Base-by-base conservation (phyloP, 306 rosid species). In the Ziziphus jujuba region DNA sequence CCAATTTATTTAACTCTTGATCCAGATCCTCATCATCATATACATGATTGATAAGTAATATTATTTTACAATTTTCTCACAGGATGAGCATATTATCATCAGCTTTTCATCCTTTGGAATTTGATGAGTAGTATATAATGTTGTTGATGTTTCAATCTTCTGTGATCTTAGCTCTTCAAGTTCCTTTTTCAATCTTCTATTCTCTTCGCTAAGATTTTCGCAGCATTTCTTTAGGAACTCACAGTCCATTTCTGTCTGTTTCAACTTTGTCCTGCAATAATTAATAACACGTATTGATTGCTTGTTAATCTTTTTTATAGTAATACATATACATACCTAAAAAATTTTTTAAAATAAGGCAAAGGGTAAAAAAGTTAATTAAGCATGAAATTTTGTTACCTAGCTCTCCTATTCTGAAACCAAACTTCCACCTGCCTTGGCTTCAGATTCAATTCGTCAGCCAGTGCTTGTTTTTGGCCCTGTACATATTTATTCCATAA, bases 221-320 rank as follows among this genome's bases (percentile, higher is more conserved):
- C 91, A 87, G 25, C 75, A 80, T 71, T 86, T 92, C 80, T 84
- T 87, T 88, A 87, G 61, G n/a, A 80, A 70, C 75, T 89, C 92
- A 4, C 82, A 72, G n/a, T 92, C 92, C 47, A 81, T 77, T 75
- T 89, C 97, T 44, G 88, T 87, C 62, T 92, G 89, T 77, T 92
- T 92, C 87, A 89, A 59, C 80, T 92, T 92, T 0, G 92, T 89
- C 85, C 98, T 92, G 84, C 55, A 66, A 38, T 72, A 23, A 12
- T 56, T 49, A 38, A 20, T 40, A 40, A 10, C 11, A 40, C 12
- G 10, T 35, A 14, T 7, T 45, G 9, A 15, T 16, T 56, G 7
- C 33, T 28, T 4, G 33, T 28, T 28, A 28, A 28, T 28, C n/a
- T n/a, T 28, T 28, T 28, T 28, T 28, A 28, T 72, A 40, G 45